Conservation (phyloP, 345 rosid species). For the Eucalyptus camaldulensis region DNA sequence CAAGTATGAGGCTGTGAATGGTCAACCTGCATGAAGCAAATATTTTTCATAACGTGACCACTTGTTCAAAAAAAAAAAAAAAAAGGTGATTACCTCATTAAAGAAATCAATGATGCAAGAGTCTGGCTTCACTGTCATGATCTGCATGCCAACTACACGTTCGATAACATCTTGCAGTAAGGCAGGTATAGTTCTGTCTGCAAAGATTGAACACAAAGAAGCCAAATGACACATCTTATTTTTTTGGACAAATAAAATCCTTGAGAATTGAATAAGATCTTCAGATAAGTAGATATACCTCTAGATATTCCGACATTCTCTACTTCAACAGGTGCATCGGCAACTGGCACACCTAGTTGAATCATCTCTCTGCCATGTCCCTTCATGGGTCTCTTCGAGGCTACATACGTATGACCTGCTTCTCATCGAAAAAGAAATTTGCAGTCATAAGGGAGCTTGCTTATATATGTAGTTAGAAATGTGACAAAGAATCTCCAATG, state of each 20-base stretch:
- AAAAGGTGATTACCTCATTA: conserved; percentile 40
- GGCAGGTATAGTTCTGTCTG: conserved; percentile 73
- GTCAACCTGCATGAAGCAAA: conserved; percentile 49
- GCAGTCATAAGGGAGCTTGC: not conserved
- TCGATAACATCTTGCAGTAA: conserved; percentile 67
- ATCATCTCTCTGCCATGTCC: conserved; percentile 97
- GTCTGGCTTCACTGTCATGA: conserved; percentile 64
- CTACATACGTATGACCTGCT: conserved; percentile 71
- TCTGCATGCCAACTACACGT: conserved; percentile 42
- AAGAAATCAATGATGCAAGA: conserved; percentile 77
- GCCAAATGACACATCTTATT: not conserved
- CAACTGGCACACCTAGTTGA: conserved; percentile 79
- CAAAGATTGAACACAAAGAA: not conserved
- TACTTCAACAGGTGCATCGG: conserved; percentile 62
- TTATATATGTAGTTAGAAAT: not conserved
- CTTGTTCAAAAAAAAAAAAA: not conserved
- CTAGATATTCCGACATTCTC: conserved; percentile 38
- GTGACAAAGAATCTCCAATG: not conserved
- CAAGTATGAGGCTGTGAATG: conserved; percentile 75
- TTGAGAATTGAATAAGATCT: not conserved
- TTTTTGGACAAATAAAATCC: not conserved
- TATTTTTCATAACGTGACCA: not conserved
- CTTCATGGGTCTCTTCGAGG: conserved; percentile 60
- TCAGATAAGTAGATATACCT: conserved; percentile 28
- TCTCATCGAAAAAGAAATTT: not conserved